Conservation (phyloP, 208 protist species). For the Willaertia magna region DNA sequence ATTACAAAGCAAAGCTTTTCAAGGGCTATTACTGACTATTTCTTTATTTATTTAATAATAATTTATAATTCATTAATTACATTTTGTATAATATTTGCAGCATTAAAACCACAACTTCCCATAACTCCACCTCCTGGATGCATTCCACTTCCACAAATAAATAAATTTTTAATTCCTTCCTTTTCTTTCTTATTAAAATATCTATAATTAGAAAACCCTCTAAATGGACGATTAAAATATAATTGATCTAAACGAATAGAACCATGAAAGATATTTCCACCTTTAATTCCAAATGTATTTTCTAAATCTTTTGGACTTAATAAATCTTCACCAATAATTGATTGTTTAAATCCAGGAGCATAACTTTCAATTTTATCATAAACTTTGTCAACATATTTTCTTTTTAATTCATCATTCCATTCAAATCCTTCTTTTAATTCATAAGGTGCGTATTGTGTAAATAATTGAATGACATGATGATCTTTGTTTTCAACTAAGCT, state of each 20-base stretch:
- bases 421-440: background rate
- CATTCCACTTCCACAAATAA: constrained; percentile 27
- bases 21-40: no score
- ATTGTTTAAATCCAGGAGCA: constrained; percentile 33
- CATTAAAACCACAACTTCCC: constrained; percentile 34
- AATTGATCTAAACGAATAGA: constrained; percentile 37
- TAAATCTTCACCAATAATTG: constrained; percentile 31
- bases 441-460: constrained; percentile 48
- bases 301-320: constrained; percentile 37
- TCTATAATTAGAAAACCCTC: constrained; percentile 13
- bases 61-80: background rate
- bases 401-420: background rate
- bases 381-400: constrained; percentile 15
- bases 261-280: constrained; percentile 46
- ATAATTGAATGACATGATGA: constrained; percentile 40
- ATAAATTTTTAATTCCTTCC: constrained; percentile 26
- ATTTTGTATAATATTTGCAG: background rate
- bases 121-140: constrained; percentile 47
- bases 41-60: no score
- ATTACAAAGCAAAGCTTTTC: no score
- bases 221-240: constrained; percentile 23
- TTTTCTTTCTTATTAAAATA: background rate
- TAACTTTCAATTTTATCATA: constrained; percentile 38
- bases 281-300: constrained; percentile 20
- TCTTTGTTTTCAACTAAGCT: constrained; percentile 34